Base-by-base conservation (phyloP, 2,329 filamentous ascomycete genomes). In the Talaromyces pinophilus region DNA sequence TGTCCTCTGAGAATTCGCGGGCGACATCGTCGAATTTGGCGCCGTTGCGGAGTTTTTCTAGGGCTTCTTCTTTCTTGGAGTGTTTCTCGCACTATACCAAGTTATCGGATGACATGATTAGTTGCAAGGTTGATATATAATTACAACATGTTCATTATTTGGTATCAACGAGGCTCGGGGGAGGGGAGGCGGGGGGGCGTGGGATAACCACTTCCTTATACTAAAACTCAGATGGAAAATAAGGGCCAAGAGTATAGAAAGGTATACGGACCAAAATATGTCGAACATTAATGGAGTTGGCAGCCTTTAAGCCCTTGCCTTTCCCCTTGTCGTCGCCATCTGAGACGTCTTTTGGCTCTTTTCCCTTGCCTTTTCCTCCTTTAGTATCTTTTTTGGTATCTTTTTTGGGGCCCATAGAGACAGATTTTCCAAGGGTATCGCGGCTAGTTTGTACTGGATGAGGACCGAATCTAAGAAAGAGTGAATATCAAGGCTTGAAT, bases 21-120 rank as follows among this genome's bases (percentile, higher is more conserved):
- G 87, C 87, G 1, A 90, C 87, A 15, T 89, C 87, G 71, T 89
- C 87, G 71, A 89, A 90, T 71, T 88, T 88, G 13, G 78, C 79
- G 4, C 87, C 87, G 30, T 82, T 82, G 55, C 83, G 81, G 17
- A 90, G 73, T 72, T 88, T 88, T 69, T 84, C 83, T 3, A 89
- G 73, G 2, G 87, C 87, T 74, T 88, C 86, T 80, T 89, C 87
- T 72, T 89, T 89, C 75, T 87, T 88, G 55, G 82, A 81, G 76
- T 88, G 84, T 76, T 90, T 89, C 71, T 86, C 86, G 75, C 87
- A 89, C 72, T 84, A 60, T 19, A 1, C 11, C 1, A 15, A 46
- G 38, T 25, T 15, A n/a, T 25, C 33, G 0, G 2, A 38, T 57
- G 19, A 38, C 11, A 22, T 6, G 0, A 17, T 57, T 40, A 57